Evolutionary conservation across 2,329 filamentous ascomycete genomes (phyloP), one percentile per base, ranked within the genome.

Genomic region (Scytalidium sp.): DNA sequence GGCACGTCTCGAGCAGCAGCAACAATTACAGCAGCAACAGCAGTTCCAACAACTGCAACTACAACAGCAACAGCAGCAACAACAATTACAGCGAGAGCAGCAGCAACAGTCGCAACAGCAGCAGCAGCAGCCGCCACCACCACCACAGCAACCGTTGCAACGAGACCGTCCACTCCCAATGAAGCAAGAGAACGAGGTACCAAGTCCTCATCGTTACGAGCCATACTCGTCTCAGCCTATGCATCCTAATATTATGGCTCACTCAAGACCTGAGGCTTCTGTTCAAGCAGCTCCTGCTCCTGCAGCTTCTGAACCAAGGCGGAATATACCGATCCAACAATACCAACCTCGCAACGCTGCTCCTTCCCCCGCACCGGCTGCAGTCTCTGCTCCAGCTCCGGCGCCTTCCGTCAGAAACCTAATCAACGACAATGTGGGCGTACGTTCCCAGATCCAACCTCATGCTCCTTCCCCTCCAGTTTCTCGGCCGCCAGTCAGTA

Each of bases 181-280:
- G 52, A 65, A 67, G 51, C 59, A 65, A 50, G 64, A 67, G 48
- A 51, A 42, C 3, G 60, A 63, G 11, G 65, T 25, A 50, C 62
- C 41, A 63, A 69, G 54, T 56, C 63, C 47, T 62, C 73, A 47
- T 49, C 64, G 56, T 62, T 71, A 51, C 45, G 64, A 67, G 43
- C 53, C 56, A 11, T 66, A 65, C 49, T 46, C 55, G 2, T 50
- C 59, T 19, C 53, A 60, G 32, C 22, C 50, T 21, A 53, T 57
- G 22, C 60, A 55, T 25, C 25, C 50, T 41, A 56, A 48, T 32
- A 53, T 56, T 48, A 44, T 54, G 21, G 46, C 53, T 10, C 56
- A 59, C 41, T 51, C 56, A 17, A 58, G 62, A 47, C 43, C 55
- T 19, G 63, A 64, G 39, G 45, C 46, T n/a, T 43, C 20, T 7